These are phyloP conservation scores for Diplocarpon mali DNA, from an alignment of 2,329 filamentous ascomycete genomes.

Conservation along the genomic window DNA sequence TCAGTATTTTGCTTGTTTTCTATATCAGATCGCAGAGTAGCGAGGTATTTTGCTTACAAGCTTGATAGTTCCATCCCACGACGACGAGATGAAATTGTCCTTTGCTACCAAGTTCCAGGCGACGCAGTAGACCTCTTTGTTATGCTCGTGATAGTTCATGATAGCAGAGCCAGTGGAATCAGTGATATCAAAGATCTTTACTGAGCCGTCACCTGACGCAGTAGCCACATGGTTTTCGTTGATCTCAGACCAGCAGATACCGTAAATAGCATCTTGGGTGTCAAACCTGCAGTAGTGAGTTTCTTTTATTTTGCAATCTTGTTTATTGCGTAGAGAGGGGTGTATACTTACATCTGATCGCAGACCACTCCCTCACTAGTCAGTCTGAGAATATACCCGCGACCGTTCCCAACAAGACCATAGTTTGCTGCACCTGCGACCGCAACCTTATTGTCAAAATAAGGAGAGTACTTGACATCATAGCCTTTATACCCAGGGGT, in stretches of 20 bases:
- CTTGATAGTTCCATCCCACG: conserved; percentile 95
- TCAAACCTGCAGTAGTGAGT: conserved; percentile 50
- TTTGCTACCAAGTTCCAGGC: conserved; percentile 89
- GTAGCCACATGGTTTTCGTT: conserved; percentile 91
- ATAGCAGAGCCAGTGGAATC: conserved; percentile 70
- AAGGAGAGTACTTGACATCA: conserved; percentile 95
- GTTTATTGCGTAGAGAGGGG: neutral
- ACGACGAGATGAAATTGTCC: conserved; percentile 79
- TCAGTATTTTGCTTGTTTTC: conserved; percentile 3
- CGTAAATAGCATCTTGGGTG: conserved; percentile 94
- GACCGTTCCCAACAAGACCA: conserved; percentile 91
- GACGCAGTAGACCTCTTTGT: conserved; percentile 83
- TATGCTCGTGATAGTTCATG: conserved; percentile 87
- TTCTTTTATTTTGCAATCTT: neutral
- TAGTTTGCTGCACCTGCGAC: conserved; percentile 91
- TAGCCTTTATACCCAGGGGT: conserved; percentile 94
- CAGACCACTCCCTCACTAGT: conserved; percentile 74
- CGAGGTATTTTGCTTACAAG: conserved; percentile 43
- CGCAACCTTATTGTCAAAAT: conserved; percentile 89
- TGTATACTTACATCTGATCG: conserved; percentile 57
- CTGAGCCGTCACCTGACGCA: conserved; percentile 82
- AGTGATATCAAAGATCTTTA: conserved; percentile 86
- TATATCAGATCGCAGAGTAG: conserved; percentile 4
- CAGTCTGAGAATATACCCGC: conserved; percentile 73
- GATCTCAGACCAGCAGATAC: conserved; percentile 88